Evolutionary conservation across 305 asterid species (phyloP).

Genomic region (Plantago lanceolata): DNA sequence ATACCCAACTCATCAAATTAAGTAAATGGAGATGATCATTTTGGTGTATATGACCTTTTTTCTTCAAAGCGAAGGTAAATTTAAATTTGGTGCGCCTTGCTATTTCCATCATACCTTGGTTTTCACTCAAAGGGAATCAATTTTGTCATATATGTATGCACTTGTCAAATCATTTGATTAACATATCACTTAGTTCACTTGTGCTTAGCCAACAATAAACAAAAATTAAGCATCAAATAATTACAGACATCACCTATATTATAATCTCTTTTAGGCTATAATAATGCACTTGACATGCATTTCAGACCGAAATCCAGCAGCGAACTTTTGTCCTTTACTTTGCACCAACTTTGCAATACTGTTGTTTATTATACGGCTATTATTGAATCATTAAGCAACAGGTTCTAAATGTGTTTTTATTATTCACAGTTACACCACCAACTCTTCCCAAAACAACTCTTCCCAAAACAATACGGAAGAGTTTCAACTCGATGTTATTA

Average conservation of each 20-base stretch:
- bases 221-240: slow-evolving; percentile 15
- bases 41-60: slow-evolving; percentile 6
- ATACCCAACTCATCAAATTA: neutral
- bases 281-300: neutral
- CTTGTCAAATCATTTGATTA: neutral
- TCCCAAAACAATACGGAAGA: too few relatives aligned
- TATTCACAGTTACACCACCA: too few relatives aligned
- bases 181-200: neutral
- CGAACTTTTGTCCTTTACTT: slow-evolving; percentile 2
- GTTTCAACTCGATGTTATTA: too few relatives aligned
- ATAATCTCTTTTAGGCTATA: neutral
- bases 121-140: slow-evolving; percentile 44
- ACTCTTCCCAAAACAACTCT: too few relatives aligned
- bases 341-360: neutral
- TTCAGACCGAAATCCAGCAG: neutral
- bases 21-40: neutral
- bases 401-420: too few relatives aligned
- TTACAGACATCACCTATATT: neutral
- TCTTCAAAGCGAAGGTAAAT: slow-evolving; percentile 58
- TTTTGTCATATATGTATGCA: neutral
- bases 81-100: slow-evolving; percentile 24
- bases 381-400: too few relatives aligned
- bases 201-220: slow-evolving; percentile 4
- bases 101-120: slow-evolving; percentile 37
- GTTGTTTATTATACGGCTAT: neutral